Evolutionary conservation across 75 land plant genomes (phyloP), one percentile per base, ranked within the genome.

Genomic region (Adiantum capillusveneris): DNA sequence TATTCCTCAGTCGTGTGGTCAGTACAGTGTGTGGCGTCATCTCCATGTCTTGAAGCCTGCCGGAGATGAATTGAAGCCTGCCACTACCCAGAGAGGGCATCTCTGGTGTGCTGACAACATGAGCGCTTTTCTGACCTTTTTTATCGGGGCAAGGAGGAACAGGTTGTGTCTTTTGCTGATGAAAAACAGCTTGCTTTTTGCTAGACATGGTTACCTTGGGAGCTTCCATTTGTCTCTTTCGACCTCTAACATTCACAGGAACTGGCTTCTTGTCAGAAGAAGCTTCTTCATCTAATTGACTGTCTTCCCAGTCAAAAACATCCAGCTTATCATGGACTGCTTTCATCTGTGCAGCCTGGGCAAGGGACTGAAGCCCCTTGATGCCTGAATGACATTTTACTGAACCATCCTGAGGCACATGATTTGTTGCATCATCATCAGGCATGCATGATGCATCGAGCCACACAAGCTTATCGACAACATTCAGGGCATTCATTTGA

Each of bases 401-500:
- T 5, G 37, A 34, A 29, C 28, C 51, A 11, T 46, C 37, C 17
- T 16, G 1, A 31, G 59, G 57, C 58, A 68, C 66, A 0, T 50
- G 59, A 57, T 39, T 41, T n/a, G 27, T 34, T 6, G 30, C 77
- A 55, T 25, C 34, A 13, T 72, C 71, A 63, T 64, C 69, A 41
- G 71, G 57, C 42, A 59, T 60, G 7, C 66, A 71, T 20, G 50
- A 59, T 52, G 65, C 53, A 54, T 61, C 78, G 49, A 58, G 17
- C 43, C 59, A 54, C n/a, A 90, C 60, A 21, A 80, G 79, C 36
- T 74, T 66, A 46, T 83, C 83, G 16, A 86, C 82, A 73, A 83
- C 67, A 27, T 65, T 59, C 24, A 88, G 39, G 9, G 94, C 86
- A 65, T 75, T 43, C 2, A 70, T 67, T 63, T 83, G 82, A 39